Percentiles rank a stretch among this genome's conserved stretches.
Conservation (phyloP, 2,329 filamentous ascomycete species). For the Alternaria rosae region DNA sequence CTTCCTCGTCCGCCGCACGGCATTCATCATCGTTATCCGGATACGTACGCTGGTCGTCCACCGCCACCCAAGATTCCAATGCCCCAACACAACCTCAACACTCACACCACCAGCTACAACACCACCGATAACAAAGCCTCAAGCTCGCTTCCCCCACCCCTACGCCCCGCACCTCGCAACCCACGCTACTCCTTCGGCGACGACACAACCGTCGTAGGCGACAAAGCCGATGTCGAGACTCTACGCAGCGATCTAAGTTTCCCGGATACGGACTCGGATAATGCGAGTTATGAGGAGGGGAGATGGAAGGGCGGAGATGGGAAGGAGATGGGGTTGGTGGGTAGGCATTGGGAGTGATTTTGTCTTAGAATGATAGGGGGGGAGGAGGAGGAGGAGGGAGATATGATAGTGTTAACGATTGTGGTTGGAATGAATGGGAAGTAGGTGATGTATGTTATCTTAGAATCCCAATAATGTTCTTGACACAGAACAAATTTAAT, state of each 20-base stretch:
- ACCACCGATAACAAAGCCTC: neutral
- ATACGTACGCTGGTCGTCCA: neutral
- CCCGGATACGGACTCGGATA: neutral
- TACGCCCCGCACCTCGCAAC: neutral
- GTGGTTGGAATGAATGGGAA: neutral
- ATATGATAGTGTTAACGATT: neutral
- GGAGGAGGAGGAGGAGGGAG: too few relatives aligned
- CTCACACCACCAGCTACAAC: neutral
- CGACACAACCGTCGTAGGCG: neutral
- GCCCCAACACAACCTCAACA: neutral
- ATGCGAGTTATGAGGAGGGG: neutral
- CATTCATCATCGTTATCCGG: neutral
- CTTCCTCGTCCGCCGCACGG: neutral
- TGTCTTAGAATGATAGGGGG: neutral
- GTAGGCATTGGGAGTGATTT: neutral
- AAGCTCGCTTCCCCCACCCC: neutral
- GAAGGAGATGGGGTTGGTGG: neutral
- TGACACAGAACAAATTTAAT: fast-evolving
- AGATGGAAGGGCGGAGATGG: neutral
- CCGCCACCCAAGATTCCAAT: neutral
- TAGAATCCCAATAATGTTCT: neutral
- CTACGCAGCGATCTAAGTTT: neutral
- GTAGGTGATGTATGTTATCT: neutral
- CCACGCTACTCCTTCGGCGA: neutral
- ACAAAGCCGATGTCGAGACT: neutral